These are phyloP conservation scores for Kluyveromyces dobzhanskii DNA, from an alignment of 805 yeast genomes.

Conservation along the genomic window DNA sequence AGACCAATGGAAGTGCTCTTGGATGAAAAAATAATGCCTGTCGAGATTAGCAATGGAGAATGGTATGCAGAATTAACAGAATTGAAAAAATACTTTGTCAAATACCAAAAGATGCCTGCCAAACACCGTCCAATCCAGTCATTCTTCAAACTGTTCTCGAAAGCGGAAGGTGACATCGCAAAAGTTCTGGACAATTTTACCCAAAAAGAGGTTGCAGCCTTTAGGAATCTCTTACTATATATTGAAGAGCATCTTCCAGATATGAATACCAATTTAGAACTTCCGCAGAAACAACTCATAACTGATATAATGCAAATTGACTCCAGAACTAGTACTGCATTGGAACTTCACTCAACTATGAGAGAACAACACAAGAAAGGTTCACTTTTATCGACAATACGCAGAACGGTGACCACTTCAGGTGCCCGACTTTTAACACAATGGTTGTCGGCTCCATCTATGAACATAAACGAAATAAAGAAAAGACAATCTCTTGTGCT, in stretches of 20 bases:
- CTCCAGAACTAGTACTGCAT: conserved; percentile 64
- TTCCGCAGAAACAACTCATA: conserved; percentile 53
- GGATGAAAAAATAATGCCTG: conserved; percentile 36
- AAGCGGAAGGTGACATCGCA: conserved; percentile 13
- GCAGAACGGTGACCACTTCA: conserved; percentile 67
- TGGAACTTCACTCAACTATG: conserved; percentile 59
- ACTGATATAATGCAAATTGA: conserved; percentile 65
- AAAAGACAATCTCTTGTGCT: conserved; percentile 47
- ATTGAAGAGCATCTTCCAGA: conserved; percentile 67
- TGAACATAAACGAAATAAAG: conserved; percentile 46
- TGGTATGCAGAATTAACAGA: conserved; percentile 56
- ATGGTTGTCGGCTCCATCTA: conserved; percentile 78
- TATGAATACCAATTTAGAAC: conserved; percentile 48
- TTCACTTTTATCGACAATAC: conserved; percentile 59
- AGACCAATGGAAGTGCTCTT: conserved; percentile 74
- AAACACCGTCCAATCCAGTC: conserved; percentile 32
- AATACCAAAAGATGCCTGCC: conserved; percentile 40
- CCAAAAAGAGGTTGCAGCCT: conserved; percentile 47
- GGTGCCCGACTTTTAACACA: conserved; percentile 73
- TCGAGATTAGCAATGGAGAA: conserved; percentile 35
- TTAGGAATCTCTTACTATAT: conserved; percentile 58
- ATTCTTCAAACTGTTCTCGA: conserved; percentile 33
- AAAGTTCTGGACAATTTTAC: conserved; percentile 25
- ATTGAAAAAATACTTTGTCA: conserved; percentile 48
- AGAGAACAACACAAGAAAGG: conserved; percentile 54